phyloP scores from a whole-genome alignment of 2,329 filamentous ascomycete species.

The Talaromyces sp. region DNA sequence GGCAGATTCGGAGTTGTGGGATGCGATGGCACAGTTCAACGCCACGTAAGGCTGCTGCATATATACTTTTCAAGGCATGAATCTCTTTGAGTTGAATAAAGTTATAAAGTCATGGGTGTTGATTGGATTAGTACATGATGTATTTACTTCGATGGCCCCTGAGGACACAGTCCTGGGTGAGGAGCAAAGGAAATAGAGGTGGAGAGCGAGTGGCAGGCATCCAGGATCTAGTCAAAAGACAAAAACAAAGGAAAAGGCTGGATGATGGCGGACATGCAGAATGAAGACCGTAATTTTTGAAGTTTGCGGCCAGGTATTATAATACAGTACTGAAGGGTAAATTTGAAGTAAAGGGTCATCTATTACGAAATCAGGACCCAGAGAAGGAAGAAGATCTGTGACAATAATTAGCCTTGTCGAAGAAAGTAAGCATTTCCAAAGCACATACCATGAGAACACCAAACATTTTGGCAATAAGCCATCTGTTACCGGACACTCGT shows the following conservation, averaged over 20 bases:
- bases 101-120: not conserved
- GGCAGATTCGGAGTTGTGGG: slow-evolving; percentile 27
- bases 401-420: slow-evolving; percentile 11
- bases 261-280: slow-evolving; percentile 20
- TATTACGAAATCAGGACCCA: slow-evolving; percentile 66
- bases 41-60: not conserved
- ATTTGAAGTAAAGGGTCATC: slow-evolving; percentile 16
- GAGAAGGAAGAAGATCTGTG: slow-evolving; percentile 75
- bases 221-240: slow-evolving; percentile 29
- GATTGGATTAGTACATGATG: slow-evolving; percentile 19
- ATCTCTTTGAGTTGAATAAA: not conserved
- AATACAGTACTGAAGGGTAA: slow-evolving; percentile 32
- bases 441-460: slow-evolving; percentile 74
- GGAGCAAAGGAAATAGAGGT: slow-evolving; percentile 4
- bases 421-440: not conserved
- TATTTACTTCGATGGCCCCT: slow-evolving; percentile 25
- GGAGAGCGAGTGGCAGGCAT: slow-evolving; percentile 17
- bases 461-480: slow-evolving; percentile 83
- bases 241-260: slow-evolving; percentile 20
- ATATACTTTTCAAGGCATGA: not conserved
- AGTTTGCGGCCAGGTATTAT: slow-evolving; percentile 31
- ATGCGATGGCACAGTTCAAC: slow-evolving; percentile 19
- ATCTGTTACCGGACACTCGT: slow-evolving; percentile 89
- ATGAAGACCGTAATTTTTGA: slow-evolving; percentile 23
- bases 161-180: slow-evolving; percentile 24